A percentile compares a stretch with the other conserved stretches of the same genome.
phyloP scores from a whole-genome alignment of 1,284 basidiomycete species.

The Volvariella volvacea region DNA sequence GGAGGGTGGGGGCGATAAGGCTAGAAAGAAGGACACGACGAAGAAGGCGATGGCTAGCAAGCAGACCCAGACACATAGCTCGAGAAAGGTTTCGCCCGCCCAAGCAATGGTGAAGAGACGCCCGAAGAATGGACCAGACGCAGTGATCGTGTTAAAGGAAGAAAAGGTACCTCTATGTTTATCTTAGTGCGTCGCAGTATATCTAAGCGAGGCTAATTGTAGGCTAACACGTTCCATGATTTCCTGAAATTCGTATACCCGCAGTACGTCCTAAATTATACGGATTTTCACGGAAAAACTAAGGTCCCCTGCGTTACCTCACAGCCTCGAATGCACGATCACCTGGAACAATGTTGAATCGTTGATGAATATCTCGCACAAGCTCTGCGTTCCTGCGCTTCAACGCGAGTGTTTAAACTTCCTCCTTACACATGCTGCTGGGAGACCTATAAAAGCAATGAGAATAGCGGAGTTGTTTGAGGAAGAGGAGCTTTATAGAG shows the following conservation, averaged over 20 bases:
- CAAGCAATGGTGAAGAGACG: conserved; percentile 35
- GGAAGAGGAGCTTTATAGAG: conserved; percentile 84
- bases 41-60: neutral
- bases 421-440: conserved; percentile 85
- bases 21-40: neutral
- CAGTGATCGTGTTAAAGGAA: conserved; percentile 76
- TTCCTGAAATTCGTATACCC: conserved; percentile 84
- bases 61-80: neutral
- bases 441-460: conserved; percentile 86
- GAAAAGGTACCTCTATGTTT: conserved; percentile 46
- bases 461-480: conserved; percentile 83
- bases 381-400: conserved; percentile 76
- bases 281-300: neutral
- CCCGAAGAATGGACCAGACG: conserved; percentile 51
- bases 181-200: neutral
- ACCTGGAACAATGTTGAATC: conserved; percentile 91
- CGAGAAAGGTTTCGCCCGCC: conserved; percentile 24
- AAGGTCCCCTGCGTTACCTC: neutral
- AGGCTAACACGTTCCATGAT: conserved; percentile 80
- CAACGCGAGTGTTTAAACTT: conserved; percentile 80
- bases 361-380: conserved; percentile 81
- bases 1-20: neutral
- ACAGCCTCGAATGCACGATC: conserved; percentile 80
- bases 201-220: conserved; percentile 5
- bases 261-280: conserved; percentile 43